These are phyloP conservation scores for Marasmius oreades DNA, from an alignment of 1,284 basidiomycete species.

Conservation along the genomic window DNA sequence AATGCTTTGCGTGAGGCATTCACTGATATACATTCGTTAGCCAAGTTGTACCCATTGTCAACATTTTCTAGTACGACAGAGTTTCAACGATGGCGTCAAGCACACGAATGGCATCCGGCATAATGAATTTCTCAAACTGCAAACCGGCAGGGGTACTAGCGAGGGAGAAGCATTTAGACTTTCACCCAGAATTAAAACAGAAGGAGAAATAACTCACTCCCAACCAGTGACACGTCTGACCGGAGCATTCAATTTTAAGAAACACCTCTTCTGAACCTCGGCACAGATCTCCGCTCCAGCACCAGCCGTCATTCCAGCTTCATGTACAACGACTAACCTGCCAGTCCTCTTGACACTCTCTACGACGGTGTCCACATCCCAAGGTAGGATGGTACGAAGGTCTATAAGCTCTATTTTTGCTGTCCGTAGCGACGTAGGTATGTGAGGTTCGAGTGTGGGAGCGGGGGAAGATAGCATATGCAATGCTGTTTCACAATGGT, in stretches of 20 bases:
- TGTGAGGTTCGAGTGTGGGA: slow-evolving; percentile 56
- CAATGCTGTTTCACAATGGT: slow-evolving; percentile 83
- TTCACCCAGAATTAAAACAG: neutral
- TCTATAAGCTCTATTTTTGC: slow-evolving; percentile 90
- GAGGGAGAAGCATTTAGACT: slow-evolving; percentile 8
- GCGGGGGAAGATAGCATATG: slow-evolving; percentile 68
- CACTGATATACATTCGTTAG: too few relatives aligned
- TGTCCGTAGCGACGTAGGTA: slow-evolving; percentile 66
- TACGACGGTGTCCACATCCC: slow-evolving; percentile 80
- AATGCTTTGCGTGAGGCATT: too few relatives aligned
- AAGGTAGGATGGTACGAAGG: slow-evolving; percentile 85
- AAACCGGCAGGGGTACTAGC: slow-evolving; percentile 74
- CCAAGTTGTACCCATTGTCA: too few relatives aligned
- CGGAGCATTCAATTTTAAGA: slow-evolving; percentile 83
- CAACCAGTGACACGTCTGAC: slow-evolving; percentile 85
- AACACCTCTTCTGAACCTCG: slow-evolving; percentile 83
- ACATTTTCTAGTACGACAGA: slow-evolving; percentile 33
- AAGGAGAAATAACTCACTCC: slow-evolving; percentile 66
- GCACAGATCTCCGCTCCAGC: slow-evolving; percentile 87
- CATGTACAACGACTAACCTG: slow-evolving; percentile 85
- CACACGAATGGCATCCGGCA: slow-evolving; percentile 82
- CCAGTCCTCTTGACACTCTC: slow-evolving; percentile 84
- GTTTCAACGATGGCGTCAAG: slow-evolving; percentile 85
- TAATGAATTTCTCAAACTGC: slow-evolving; percentile 87
- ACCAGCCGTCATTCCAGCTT: slow-evolving; percentile 82